Conservation (phyloP, 352 stramenopile species). For the Globisporangium lucens region DNA sequence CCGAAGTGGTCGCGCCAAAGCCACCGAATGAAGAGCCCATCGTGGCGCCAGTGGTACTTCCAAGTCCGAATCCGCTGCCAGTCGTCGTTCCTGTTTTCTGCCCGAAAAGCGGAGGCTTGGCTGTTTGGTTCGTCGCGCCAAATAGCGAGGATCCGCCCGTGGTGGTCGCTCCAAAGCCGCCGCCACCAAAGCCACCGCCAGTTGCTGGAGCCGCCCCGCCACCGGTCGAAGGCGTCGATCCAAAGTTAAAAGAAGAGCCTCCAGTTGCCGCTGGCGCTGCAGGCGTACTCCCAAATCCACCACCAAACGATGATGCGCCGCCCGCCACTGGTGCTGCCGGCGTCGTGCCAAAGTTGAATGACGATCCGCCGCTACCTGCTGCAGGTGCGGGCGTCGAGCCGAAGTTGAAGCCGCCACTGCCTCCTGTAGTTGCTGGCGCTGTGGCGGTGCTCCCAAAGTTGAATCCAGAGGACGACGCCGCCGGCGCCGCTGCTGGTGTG, state of each 20-base stretch:
- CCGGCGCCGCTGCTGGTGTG: constrained; percentile 16
- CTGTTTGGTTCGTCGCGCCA: constrained; percentile 19
- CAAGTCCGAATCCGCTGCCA: constrained; percentile 33
- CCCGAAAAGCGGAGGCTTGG: constrained; percentile 53
- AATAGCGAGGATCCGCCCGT: constrained; percentile 23
- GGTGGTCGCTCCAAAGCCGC: constrained; percentile 18
- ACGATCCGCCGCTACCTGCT: neutral
- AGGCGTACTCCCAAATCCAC: constrained; percentile 5
- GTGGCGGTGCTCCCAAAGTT: constrained; percentile 30
- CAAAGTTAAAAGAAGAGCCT: constrained; percentile 19
- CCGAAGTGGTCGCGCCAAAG: constrained; percentile 22
- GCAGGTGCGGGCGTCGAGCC: constrained; percentile 18
- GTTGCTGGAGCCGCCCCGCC: constrained; percentile 5
- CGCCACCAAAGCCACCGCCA: neutral
- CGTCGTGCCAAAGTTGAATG: constrained; percentile 19
- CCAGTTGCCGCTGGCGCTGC: neutral
- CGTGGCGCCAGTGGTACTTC: constrained; percentile 14
- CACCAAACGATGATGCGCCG: constrained; percentile 16
- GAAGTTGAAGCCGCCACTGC: constrained; percentile 31
- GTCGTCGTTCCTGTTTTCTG: constrained; percentile 31
- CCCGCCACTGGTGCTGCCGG: constrained; percentile 9
- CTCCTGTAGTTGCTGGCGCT: constrained; percentile 5
- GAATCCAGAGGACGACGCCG: constrained; percentile 29
- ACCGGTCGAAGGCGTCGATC: constrained; percentile 1
- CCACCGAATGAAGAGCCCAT: constrained; percentile 28